A percentile compares a stretch with the other conserved stretches of the same genome.
Evolutionary conservation across 1,139 yeast species (phyloP).

Genomic region (Candida buenavistaensis): DNA sequence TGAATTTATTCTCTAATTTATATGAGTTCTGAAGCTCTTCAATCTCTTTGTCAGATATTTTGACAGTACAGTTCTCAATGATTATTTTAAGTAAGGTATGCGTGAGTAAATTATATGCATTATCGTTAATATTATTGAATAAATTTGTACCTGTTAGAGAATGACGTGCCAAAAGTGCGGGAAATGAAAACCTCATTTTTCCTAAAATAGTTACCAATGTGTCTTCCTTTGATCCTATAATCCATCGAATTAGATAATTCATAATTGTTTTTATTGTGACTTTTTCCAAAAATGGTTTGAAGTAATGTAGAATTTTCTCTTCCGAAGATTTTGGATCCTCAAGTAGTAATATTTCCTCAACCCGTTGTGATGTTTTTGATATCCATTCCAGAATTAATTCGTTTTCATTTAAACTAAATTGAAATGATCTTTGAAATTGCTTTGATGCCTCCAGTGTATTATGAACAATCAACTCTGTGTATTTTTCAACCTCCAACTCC

Average conservation of each 20-base stretch:
- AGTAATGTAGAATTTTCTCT: slow-evolving; percentile 8
- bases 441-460: slow-evolving; percentile 2
- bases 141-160: slow-evolving; percentile 1
- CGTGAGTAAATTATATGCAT: slow-evolving; percentile 9
- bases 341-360: slow-evolving; percentile 17
- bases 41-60: slow-evolving; percentile 12
- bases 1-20: not conserved
- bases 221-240: slow-evolving; percentile 7
- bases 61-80: slow-evolving; percentile 22
- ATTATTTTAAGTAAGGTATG: slow-evolving; percentile 20
- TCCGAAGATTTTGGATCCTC: slow-evolving; percentile 7
- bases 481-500: slow-evolving; percentile 27
- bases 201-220: slow-evolving; percentile 2
- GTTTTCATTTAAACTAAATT: not conserved
- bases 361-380: not conserved
- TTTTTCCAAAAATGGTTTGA: slow-evolving; percentile 9
- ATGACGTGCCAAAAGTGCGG: slow-evolving; percentile 2
- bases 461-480: slow-evolving; percentile 11
- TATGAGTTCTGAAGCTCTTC: slow-evolving; percentile 6
- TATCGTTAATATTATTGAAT: slow-evolving; percentile 6
- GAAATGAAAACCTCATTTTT: slow-evolving; percentile 7
- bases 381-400: slow-evolving; percentile 10
- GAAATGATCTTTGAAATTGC: slow-evolving; percentile 1
- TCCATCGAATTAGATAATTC: slow-evolving; percentile 5
- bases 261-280: slow-evolving; percentile 8